Base-by-base conservation (phyloP, 2,329 filamentous ascomycete species). In the Epichloe uncinata region DNA sequence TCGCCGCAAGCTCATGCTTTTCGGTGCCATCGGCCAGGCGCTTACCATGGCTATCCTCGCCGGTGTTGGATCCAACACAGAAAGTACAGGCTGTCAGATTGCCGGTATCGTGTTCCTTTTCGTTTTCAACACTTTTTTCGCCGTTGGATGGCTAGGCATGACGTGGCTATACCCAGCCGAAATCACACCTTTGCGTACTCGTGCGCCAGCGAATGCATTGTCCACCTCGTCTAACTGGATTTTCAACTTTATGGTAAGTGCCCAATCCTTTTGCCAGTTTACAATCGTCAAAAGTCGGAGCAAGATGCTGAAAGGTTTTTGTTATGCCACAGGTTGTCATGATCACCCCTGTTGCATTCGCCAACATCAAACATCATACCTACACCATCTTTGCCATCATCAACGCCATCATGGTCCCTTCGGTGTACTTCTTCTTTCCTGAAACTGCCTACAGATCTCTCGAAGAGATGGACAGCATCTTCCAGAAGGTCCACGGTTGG, bases 1-100 rank as follows among this genome's bases (percentile, higher is more conserved):
- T 11, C 79, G 85, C 30, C 75, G 84, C 16, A 77, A 78, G 59
- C 74, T 88, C 53, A 87, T 89, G 82, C 66, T 88, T 16, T 78
- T 86, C 54, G 84, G 84, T 48, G 79, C 78, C 37, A 60, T 73
- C 2, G 79, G 79, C 52, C 79, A 84, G 61, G 79, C 76, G 1
- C 69, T 66, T 1, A 72, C 77, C 47, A 87, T 87, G 84, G 75
- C 80, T 2, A 72, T 87, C 37, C 69, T 80, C 37, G 70, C 73
- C 0, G 70, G 72, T 35, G 68, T 84, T 50, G 80, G 78, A 54
- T 74, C 72, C 0, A 68, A 72, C 51, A 71, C 75, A 45, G 58
- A 65, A 4, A 64, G 70, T 56, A 71, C 55, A 65, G 69, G 47
- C 62, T 79, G 65, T 40, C 79, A 79, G 42, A 77, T 81, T 38